Conservation (phyloP, 1,139 yeast species). For the Yamadazyma aaseri region DNA sequence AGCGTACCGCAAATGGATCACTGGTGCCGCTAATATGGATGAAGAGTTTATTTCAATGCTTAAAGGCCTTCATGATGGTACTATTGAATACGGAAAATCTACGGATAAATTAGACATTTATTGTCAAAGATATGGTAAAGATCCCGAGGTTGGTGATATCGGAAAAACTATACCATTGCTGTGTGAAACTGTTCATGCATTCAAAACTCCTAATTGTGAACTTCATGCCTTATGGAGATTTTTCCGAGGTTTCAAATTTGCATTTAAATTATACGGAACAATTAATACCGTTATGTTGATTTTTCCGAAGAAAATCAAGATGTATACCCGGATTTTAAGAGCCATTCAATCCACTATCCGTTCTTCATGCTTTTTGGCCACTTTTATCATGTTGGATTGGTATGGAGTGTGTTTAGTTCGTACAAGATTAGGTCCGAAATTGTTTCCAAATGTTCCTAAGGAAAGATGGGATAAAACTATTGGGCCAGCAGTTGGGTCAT, state of each 20-base stretch:
- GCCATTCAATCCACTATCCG: conserved; percentile 26
- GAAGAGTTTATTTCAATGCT: conserved; percentile 26
- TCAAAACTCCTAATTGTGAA: conserved; percentile 32
- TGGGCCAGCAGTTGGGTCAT: conserved; percentile 30
- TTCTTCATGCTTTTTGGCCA: conserved; percentile 34
- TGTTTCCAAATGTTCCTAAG: conserved; percentile 29
- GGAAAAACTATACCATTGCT: conserved; percentile 23
- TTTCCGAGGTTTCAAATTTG: conserved; percentile 33
- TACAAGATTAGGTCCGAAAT: conserved; percentile 26
- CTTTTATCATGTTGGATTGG: conserved; percentile 35
- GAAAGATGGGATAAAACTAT: conserved; percentile 30
- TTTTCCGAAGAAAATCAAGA: conserved; percentile 22
- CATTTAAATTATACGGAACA: conserved; percentile 33
- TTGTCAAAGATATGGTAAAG: conserved; percentile 27
- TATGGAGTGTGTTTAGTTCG: conserved; percentile 38
- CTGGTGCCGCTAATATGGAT: conserved; percentile 44
- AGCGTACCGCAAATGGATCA: conserved; percentile 38
- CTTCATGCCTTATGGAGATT: conserved; percentile 41
- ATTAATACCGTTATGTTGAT: conserved; percentile 31
- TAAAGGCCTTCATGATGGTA: conserved; percentile 22
- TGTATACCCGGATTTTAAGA: conserved; percentile 19
- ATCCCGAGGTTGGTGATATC: conserved; percentile 23
- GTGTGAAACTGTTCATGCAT: conserved; percentile 36
- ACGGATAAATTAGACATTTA: conserved; percentile 23
- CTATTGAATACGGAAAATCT: conserved; percentile 27